phyloP scores from a whole-genome alignment of 768 basidiomycete genomes.

The Hericium erinaceus region DNA sequence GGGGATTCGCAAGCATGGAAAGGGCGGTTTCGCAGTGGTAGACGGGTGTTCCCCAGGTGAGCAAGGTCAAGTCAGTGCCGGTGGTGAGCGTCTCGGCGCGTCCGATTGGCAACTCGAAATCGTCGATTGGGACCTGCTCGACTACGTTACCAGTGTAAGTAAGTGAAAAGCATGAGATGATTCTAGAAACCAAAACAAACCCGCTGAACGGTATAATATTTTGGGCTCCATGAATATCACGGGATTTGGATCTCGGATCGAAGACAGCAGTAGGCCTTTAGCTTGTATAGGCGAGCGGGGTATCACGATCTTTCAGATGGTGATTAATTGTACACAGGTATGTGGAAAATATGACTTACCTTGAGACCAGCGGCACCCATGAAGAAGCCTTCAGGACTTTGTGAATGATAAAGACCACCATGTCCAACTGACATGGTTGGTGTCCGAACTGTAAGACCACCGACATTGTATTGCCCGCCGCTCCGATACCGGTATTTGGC shows the following conservation, averaged over 20 bases:
- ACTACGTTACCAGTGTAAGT: constrained; percentile 31
- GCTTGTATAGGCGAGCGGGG: constrained; percentile 92
- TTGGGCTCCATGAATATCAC: constrained; percentile 96
- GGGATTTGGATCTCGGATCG: constrained; percentile 89
- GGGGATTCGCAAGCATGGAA: constrained; percentile 60
- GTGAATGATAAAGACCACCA: constrained; percentile 89
- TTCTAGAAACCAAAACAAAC: constrained; percentile 24
- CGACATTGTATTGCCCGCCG: constrained; percentile 76
- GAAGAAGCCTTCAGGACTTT: constrained; percentile 93
- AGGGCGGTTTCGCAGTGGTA: constrained; percentile 86
- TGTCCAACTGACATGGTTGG: constrained; percentile 91
- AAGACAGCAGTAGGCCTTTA: constrained; percentile 81
- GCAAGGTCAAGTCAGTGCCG: constrained; percentile 80
- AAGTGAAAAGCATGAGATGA: neutral
- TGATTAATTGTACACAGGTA: neutral
- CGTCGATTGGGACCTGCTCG: constrained; percentile 88
- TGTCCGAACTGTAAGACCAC: constrained; percentile 71
- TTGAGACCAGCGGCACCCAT: constrained; percentile 86
- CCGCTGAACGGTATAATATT: constrained; percentile 84
- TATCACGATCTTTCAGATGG: constrained; percentile 52
- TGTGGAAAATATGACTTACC: constrained; percentile 28
- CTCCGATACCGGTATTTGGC: constrained; percentile 90
- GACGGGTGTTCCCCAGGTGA: constrained; percentile 91
- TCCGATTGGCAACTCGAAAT: constrained; percentile 76
- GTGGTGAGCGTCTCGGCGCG: constrained; percentile 66